These are phyloP conservation scores for Russula compacta DNA, from an alignment of 768 basidiomycete genomes.

Conservation along the genomic window DNA sequence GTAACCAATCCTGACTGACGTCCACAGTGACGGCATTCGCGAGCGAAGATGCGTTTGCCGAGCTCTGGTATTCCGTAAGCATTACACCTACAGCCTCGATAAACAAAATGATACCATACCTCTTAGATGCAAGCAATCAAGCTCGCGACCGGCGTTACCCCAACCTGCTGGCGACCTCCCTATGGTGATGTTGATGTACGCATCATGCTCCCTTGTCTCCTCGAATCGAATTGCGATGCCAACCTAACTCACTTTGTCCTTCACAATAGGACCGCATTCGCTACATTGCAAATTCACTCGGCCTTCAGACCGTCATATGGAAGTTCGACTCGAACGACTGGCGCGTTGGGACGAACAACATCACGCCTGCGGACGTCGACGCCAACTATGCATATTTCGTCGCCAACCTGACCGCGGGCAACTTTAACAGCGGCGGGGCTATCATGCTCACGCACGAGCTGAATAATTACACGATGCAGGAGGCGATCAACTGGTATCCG, in stretches of 20 bases:
- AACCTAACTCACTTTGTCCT: no score
- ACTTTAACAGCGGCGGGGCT: constrained; percentile 27
- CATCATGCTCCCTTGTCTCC: not conserved
- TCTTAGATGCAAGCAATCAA: constrained; percentile 44
- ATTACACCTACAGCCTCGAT: not conserved
- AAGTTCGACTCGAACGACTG: constrained; percentile 63
- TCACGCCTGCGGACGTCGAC: constrained; percentile 9
- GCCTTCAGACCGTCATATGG: constrained; percentile 69
- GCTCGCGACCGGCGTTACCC: constrained; percentile 45
- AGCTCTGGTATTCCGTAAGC: constrained; percentile 61
- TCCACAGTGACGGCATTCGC: constrained; percentile 45
- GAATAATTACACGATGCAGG: constrained; percentile 52
- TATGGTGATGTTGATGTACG: constrained; percentile 52
- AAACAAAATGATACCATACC: not conserved
- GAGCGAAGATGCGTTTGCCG: constrained; percentile 63
- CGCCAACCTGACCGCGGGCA: constrained; percentile 3
- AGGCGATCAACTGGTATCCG: constrained; percentile 44
- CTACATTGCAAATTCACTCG: constrained; percentile 55
- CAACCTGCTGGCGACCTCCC: constrained; percentile 54
- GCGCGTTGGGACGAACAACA: constrained; percentile 27
- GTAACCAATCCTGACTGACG: not conserved
- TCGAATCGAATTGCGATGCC: not conserved
- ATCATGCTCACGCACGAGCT: constrained; percentile 53
- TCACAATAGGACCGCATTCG: constrained; percentile 52
- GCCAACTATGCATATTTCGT: constrained; percentile 3